Percentiles rank a stretch among this genome's conserved stretches.
phyloP scores from a whole-genome alignment of 2,329 filamentous ascomycete species.

The Cladosporium sp. region DNA sequence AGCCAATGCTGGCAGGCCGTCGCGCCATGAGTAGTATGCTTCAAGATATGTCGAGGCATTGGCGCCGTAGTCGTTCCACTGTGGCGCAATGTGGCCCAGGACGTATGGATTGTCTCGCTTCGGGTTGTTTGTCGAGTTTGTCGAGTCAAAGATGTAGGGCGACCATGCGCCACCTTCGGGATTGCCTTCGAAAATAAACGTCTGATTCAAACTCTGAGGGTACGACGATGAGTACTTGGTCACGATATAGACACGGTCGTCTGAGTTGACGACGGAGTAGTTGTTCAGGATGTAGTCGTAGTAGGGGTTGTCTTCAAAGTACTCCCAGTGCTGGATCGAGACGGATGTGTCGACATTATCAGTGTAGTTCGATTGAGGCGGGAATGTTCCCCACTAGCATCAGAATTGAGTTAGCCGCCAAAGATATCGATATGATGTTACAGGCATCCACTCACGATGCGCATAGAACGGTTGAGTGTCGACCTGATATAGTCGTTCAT shows the following conservation, averaged over 20 bases:
- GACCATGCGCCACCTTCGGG: conserved; percentile 47
- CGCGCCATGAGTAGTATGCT: conserved; percentile 53
- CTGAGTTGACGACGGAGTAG: conserved; percentile 55
- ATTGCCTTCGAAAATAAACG: conserved; percentile 49
- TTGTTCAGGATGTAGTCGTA: conserved; percentile 46
- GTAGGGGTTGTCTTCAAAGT: conserved; percentile 54
- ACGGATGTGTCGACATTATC: conserved; percentile 47
- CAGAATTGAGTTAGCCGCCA: neutral
- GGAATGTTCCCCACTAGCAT: conserved; percentile 56
- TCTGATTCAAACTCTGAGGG: conserved; percentile 49
- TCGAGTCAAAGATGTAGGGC: conserved; percentile 53
- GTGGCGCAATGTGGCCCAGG: conserved; percentile 51
- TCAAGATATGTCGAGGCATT: conserved; percentile 55
- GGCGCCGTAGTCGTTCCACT: conserved; percentile 58
- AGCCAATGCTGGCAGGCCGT: conserved; percentile 53
- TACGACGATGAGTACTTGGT: conserved; percentile 52
- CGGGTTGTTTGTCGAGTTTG: conserved; percentile 52
- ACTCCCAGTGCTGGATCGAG: conserved; percentile 59
- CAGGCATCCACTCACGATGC: conserved; percentile 39
- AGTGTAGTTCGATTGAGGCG: conserved; percentile 40
- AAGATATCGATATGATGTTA: neutral
- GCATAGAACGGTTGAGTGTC: conserved; percentile 46
- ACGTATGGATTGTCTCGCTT: conserved; percentile 42
- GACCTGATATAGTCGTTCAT: conserved; percentile 51
- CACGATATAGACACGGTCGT: conserved; percentile 55